Evolutionary conservation across 768 basidiomycete genomes (phyloP).

Genomic region (Suillus subalutaceus): DNA sequence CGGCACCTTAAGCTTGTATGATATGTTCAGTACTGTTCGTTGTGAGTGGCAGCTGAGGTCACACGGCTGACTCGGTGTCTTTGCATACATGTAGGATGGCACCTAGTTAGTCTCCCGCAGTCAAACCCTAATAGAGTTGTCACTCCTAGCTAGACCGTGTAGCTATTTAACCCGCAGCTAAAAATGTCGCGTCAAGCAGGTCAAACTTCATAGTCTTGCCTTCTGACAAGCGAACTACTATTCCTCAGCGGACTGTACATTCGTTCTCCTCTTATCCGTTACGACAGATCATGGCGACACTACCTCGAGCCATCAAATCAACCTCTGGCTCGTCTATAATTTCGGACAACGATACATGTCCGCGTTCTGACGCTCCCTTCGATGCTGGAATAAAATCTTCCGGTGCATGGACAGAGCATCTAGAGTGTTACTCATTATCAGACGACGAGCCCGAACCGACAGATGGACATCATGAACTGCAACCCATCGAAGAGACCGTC

Average conservation of each 20-base stretch:
- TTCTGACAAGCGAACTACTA: too few relatives aligned
- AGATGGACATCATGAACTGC: constrained; percentile 25
- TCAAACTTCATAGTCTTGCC: too few relatives aligned
- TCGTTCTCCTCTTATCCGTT: background rate
- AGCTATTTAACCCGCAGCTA: too few relatives aligned
- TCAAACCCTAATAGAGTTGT: too few relatives aligned
- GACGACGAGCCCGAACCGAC: constrained; percentile 51
- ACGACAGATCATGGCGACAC: constrained; percentile 29
- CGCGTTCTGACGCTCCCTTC: constrained; percentile 46
- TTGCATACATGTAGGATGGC: too few relatives aligned
- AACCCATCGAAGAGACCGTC: constrained; percentile 8
- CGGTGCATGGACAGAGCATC: constrained; percentile 72
- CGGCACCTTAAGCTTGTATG: background rate
- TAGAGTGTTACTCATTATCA: constrained; percentile 49
- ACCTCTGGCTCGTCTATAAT: constrained; percentile 17
- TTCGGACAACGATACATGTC: constrained; percentile 30
- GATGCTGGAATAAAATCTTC: constrained; percentile 82
- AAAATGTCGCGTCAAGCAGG: too few relatives aligned
- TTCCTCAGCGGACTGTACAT: background rate
- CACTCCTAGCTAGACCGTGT: too few relatives aligned
- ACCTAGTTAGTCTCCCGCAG: too few relatives aligned
- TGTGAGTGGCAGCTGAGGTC: too few relatives aligned
- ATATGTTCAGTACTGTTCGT: too few relatives aligned
- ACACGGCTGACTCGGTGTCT: too few relatives aligned
- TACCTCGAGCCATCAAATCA: constrained; percentile 37